phyloP scores from a whole-genome alignment of 208 protist genomes.

The Crithidia expoeki region DNA sequence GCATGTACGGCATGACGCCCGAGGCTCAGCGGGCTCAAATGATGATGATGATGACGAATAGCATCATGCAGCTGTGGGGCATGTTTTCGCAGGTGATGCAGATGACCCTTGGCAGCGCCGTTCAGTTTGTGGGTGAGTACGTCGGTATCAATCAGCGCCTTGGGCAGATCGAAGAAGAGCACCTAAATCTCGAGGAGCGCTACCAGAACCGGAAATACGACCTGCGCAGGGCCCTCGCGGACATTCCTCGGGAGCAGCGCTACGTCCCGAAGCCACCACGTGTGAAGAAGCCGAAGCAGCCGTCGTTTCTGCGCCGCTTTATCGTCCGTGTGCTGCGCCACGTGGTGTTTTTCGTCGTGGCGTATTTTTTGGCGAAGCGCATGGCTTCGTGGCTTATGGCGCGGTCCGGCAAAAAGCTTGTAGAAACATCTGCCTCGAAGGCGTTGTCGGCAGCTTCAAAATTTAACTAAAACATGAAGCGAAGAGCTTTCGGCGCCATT shows the following conservation, averaged over 20 bases:
- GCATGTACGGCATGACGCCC: slow-evolving; percentile 82
- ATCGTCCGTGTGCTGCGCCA: slow-evolving; percentile 42
- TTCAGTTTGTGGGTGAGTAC: slow-evolving; percentile 86
- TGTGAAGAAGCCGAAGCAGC: slow-evolving; percentile 21
- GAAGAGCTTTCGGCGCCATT: no score
- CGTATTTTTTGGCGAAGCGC: slow-evolving; percentile 45
- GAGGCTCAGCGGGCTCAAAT: slow-evolving; percentile 85
- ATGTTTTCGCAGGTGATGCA: slow-evolving; percentile 90
- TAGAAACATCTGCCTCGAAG: slow-evolving; percentile 17
- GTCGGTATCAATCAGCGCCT: slow-evolving; percentile 74
- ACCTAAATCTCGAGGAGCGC: slow-evolving; percentile 50
- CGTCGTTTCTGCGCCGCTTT: slow-evolving; percentile 39
- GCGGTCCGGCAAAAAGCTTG: slow-evolving; percentile 18
- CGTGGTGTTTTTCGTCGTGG: slow-evolving; percentile 36
- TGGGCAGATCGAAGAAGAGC: slow-evolving; percentile 59
- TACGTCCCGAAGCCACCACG: slow-evolving; percentile 32
- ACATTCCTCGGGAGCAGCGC: slow-evolving; percentile 41
- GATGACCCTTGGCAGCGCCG: slow-evolving; percentile 77
- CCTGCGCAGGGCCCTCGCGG: slow-evolving; percentile 38
- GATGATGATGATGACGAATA: slow-evolving; percentile 89
- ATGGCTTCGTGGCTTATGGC: slow-evolving; percentile 27
- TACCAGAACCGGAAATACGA: slow-evolving; percentile 43
- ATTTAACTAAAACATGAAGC: slow-evolving; percentile 22
- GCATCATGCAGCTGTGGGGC: slow-evolving; percentile 84
- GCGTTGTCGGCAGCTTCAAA: slow-evolving; percentile 13